Base-by-base conservation (phyloP, 495 filamentous ascomycete species). In the Physcia stellaris region DNA sequence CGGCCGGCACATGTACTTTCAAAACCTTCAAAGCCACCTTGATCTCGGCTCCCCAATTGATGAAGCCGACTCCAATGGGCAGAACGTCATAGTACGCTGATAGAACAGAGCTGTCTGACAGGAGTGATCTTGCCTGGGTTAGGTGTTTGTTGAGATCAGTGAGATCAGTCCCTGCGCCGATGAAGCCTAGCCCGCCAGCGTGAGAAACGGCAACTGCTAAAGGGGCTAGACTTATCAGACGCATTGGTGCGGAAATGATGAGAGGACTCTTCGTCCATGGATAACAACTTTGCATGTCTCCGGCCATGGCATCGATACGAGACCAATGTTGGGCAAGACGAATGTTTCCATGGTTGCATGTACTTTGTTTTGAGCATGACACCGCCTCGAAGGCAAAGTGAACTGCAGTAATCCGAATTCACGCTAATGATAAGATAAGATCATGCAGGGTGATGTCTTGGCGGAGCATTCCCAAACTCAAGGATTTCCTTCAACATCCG, bases 211-310 rank as follows among this genome's bases (percentile, higher is more conserved):
- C 68, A n/a, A 63, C 47, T 3, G 77, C 58, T 4, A 83, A 63
- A 22, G 54, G 50, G 6, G 72, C 58, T 6, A 69, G 64, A 10
- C 79, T 59, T 40, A 83, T 73, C 30, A 73, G 56, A 15, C 73
- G 66, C 79, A 85, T 83, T 2, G 81, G 80, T 1, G 78, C 79
- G 16, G 58, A 56, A 31, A 67, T 57, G 20, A 86, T 62, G 26
- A 84, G 55, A 2, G 81, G 79, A 2, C 53, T 37, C n/a, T 56
- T 43, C 23, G 57, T 68, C 71, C 75, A 82, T 47, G 78, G 70
- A 49, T n/a, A n/a, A n/a, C n/a, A n/a, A n/a, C n/a, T n/a, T n/a
- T n/a, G n/a, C n/a, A n/a, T n/a, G n/a, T n/a, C n/a, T n/a, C n/a
- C n/a, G n/a, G n/a, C n/a, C n/a, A n/a, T n/a, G n/a, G n/a, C n/a